Evolutionary conservation across 345 rosid genomes (phyloP), one percentile per base, ranked within the genome.

Genomic region (Brassica juncea): DNA sequence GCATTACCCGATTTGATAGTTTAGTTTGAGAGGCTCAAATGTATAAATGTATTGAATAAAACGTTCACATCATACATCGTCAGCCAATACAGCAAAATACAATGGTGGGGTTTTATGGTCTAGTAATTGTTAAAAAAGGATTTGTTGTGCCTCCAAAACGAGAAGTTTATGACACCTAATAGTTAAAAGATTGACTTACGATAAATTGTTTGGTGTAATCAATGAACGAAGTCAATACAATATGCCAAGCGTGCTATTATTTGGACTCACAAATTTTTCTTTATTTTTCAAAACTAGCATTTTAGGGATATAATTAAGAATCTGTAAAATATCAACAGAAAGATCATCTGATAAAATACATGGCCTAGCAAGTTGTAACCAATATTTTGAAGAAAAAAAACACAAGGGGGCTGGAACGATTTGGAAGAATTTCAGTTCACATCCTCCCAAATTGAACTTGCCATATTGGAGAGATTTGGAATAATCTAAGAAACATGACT

Each of bases 1-100:
- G 77, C 77, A 78, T 31, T 39, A 66, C 35, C 62, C 63, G 21
- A 21, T 52, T 52, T 52, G 57, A 52, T 52, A 52, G 21, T 52
- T 52, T 52, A 52, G 57, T 19, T n/a, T 52, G 21, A 52, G 21
- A 52, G 57, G 57, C 21, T 52, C 57, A n/a, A 52, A n/a, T 52
- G 3, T 49, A 49, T 49, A n/a, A 49, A n/a, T 49, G 3, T 49
- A 49, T 52, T 52, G 6, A 52, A n/a, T 52, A 52, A 52, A 49
- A 52, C 15, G 57, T n/a, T 52, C 7, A 52, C 3, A 52, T 52
- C 57, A 52, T 52, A 52, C 21, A n/a, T n/a, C 19, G 8, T 52
- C 57, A n/a, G 21, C 57, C 57, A 52, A 52, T 52, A 52, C 57
- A n/a, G 57, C 57, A n/a, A 52, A n/a, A 52, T 5, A 52, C 57